Conservation (phyloP, 148 eudicot species). For the Gaultheria prostrata region DNA sequence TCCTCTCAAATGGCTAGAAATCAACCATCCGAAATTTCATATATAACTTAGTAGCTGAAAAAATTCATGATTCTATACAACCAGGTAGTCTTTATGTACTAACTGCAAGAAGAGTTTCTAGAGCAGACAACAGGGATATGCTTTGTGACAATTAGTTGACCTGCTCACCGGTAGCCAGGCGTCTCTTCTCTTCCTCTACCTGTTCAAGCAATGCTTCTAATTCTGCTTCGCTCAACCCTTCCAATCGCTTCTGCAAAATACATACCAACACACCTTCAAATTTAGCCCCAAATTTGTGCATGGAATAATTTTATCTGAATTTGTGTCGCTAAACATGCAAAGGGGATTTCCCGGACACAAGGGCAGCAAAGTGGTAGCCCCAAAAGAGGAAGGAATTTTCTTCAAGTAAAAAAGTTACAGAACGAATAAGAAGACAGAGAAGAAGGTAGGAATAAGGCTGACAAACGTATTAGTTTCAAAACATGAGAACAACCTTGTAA, state of each 20-base stretch:
- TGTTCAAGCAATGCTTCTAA: constrained; percentile 75
- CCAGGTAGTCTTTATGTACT: not conserved
- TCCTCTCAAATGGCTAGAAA: not conserved
- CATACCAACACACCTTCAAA: not conserved
- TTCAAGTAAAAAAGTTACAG: not conserved
- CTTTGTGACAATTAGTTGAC: constrained; percentile 27
- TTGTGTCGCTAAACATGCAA: not conserved
- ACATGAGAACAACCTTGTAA: not conserved
- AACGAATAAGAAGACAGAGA: not conserved
- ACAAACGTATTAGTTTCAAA: not conserved
- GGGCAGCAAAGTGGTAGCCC: not conserved
- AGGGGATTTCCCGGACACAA: not conserved
- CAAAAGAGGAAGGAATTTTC: not conserved
- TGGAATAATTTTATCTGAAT: not conserved
- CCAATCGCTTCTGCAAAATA: constrained; percentile 72
- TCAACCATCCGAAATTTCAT: not conserved
- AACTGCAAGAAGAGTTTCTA: not conserved
- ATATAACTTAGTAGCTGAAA: not conserved
- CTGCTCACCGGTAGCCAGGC: constrained; percentile 45
- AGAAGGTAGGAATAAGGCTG: not conserved
- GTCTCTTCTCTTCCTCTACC: constrained; percentile 87
- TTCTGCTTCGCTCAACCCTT: constrained; percentile 89
- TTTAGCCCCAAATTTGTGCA: not conserved
- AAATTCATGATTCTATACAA: not conserved
- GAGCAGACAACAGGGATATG: not conserved